A percentile compares a stretch with the other conserved stretches of the same genome.
phyloP scores from a whole-genome alignment of 495 filamentous ascomycete genomes.

The Hyaloscypha bicolor region DNA sequence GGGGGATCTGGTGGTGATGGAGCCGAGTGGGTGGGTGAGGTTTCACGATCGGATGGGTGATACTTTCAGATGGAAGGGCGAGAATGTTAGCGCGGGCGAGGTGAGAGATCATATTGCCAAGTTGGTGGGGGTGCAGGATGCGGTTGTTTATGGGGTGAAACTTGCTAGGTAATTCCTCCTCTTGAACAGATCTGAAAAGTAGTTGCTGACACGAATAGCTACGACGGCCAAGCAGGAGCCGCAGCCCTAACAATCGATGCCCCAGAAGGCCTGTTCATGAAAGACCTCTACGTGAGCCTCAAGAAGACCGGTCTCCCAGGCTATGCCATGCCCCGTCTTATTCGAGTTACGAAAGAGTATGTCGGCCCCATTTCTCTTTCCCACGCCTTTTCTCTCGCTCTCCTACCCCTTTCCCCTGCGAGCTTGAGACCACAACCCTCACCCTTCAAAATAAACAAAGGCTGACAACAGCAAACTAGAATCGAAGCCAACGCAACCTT shows the following conservation, averaged over 20 bases:
- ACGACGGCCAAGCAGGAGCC: conserved; percentile 56
- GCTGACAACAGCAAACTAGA: conserved; percentile 29
- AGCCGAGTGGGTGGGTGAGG: conserved; percentile 30
- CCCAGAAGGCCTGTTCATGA: conserved; percentile 40
- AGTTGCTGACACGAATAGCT: conserved; percentile 34
- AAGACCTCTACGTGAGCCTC: conserved; percentile 41
- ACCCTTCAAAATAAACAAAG: neutral
- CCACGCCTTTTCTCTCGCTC: neutral
- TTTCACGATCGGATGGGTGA: conserved; percentile 37
- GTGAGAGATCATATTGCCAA: conserved; percentile 49
- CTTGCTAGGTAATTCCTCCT: conserved; percentile 38
- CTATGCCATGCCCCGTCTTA: conserved; percentile 51
- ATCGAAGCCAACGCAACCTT: conserved; percentile 53
- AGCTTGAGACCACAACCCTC: neutral
- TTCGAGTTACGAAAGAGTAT: conserved; percentile 53
- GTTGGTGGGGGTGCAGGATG: conserved; percentile 49
- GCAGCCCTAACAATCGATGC: conserved; percentile 49
- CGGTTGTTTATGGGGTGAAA: conserved; percentile 54
- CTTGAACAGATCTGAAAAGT: neutral
- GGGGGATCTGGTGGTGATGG: conserved; percentile 31
- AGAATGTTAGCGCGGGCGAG: conserved; percentile 35
- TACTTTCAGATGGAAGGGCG: conserved; percentile 36
- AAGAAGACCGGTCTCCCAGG: conserved; percentile 52
- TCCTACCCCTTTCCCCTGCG: too few species aligned
- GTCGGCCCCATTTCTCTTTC: conserved; percentile 17